Evolutionary conservation across 1,139 yeast genomes (phyloP).

Genomic region (Candida glucosophila): DNA sequence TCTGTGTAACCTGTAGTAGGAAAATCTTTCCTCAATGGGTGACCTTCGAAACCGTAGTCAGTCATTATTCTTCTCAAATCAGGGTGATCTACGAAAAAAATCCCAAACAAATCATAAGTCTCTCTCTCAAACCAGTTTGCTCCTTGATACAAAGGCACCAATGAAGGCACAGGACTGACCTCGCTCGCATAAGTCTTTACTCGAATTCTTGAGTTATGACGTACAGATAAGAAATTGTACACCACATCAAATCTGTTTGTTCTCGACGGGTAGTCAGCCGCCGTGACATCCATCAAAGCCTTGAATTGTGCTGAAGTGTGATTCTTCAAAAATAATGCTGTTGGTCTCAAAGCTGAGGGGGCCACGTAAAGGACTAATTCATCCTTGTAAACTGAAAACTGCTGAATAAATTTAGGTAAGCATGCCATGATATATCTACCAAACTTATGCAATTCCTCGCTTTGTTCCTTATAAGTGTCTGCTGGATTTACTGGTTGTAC

Average conservation of each 20-base stretch:
- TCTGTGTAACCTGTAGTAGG: slow-evolving; percentile 90
- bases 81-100: slow-evolving; percentile 83
- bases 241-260: slow-evolving; percentile 82
- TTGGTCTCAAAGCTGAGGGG: slow-evolving; percentile 68
- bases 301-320: slow-evolving; percentile 81
- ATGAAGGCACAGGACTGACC: slow-evolving; percentile 72
- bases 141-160: slow-evolving; percentile 64
- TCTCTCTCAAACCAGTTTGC: slow-evolving; percentile 91
- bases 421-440: slow-evolving; percentile 75
- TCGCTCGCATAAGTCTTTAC: slow-evolving; percentile 87
- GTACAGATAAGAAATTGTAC: slow-evolving; percentile 70
- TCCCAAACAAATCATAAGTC: slow-evolving; percentile 81
- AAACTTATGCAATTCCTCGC: slow-evolving; percentile 73
- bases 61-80: slow-evolving; percentile 87
- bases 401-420: slow-evolving; percentile 76
- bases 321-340: slow-evolving; percentile 59
- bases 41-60: slow-evolving; percentile 90
- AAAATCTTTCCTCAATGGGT: slow-evolving; percentile 87
- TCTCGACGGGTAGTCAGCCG: slow-evolving; percentile 81
- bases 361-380: slow-evolving; percentile 73
- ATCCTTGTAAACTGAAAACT: slow-evolving; percentile 86
- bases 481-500: slow-evolving; percentile 72
- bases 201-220: slow-evolving; percentile 81
- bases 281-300: slow-evolving; percentile 73
- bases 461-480: slow-evolving; percentile 60